Conservation (phyloP, 2,329 filamentous ascomycete genomes). For the Venturia oleaginea region DNA sequence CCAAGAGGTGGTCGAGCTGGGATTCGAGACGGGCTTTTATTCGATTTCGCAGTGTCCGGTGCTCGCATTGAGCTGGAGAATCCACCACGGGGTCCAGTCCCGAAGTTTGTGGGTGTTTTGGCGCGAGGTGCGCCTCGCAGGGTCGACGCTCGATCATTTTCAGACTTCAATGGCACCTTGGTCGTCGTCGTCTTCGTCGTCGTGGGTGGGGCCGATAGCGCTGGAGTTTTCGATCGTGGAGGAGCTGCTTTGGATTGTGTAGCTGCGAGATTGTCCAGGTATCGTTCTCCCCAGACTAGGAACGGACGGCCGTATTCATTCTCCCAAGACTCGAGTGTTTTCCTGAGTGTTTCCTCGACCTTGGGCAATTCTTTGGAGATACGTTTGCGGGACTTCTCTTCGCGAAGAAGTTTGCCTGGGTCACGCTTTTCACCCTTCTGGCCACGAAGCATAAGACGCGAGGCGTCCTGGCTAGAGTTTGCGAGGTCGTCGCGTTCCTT, state of each 20-base stretch:
- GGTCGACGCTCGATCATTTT: conserved; percentile 28
- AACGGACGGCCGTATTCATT: conserved; percentile 91
- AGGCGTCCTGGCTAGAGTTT: conserved; percentile 90
- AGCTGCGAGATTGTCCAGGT: conserved; percentile 73
- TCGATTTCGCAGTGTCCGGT: conserved; percentile 17
- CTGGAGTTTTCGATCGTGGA: conserved; percentile 66
- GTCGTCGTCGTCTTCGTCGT: conserved; percentile 10
- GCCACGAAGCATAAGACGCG: conserved; percentile 80
- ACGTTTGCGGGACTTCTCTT: conserved; percentile 98
- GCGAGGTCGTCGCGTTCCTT: conserved; percentile 79
- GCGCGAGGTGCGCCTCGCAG: conserved; percentile 33
- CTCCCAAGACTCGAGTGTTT: conserved; percentile 77
- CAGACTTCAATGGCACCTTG: conserved; percentile 12
- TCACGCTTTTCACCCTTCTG: conserved; percentile 92
- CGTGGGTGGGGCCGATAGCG: neutral
- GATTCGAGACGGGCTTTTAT: conserved; percentile 56
- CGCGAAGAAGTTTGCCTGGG: conserved; percentile 82
- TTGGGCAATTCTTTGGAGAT: conserved; percentile 95
- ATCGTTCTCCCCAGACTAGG: conserved; percentile 83
- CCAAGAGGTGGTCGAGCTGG: conserved; percentile 61
- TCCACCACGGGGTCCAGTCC: conserved; percentile 17
- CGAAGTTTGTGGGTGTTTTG: conserved; percentile 32
- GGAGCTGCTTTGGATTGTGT: conserved; percentile 46
- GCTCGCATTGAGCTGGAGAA: conserved; percentile 28
- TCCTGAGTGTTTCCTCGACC: conserved; percentile 73